A percentile compares a stretch with the other conserved stretches of the same genome.
These are phyloP conservation scores for Neofusicoccum laricinum DNA, from an alignment of 2,329 filamentous ascomycete genomes.

Conservation along the genomic window DNA sequence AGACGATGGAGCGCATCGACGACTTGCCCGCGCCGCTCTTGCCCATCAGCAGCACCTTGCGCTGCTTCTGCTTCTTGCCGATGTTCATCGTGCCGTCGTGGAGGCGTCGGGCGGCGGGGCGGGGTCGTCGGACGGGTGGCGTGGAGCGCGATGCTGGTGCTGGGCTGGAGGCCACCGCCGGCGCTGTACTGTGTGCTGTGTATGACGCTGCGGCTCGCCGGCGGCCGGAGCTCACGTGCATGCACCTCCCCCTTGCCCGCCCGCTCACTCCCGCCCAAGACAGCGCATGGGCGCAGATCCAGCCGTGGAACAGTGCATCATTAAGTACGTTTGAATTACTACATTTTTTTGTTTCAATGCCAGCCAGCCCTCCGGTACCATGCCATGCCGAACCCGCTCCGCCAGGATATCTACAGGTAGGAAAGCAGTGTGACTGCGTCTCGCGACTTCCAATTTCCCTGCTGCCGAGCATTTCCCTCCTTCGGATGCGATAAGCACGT, in stretches of 20 bases:
- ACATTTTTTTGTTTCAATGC: neutral
- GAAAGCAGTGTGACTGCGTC: neutral
- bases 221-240: slow-evolving; percentile 1
- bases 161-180: neutral
- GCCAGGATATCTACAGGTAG: slow-evolving; percentile 14
- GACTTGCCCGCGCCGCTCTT: slow-evolving; percentile 97
- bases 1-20: slow-evolving; percentile 97
- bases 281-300: slow-evolving; percentile 5
- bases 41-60: slow-evolving; percentile 63
- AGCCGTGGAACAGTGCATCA: neutral
- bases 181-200: too few relatives aligned
- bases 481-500: slow-evolving; percentile 5
- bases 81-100: slow-evolving; percentile 31
- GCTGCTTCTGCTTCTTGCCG: slow-evolving; percentile 50
- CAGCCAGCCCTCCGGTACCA: slow-evolving; percentile 5
- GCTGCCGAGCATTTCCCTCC: slow-evolving; percentile 7
- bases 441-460: slow-evolving; percentile 10
- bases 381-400: slow-evolving; percentile 12
- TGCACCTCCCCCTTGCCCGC: slow-evolving; percentile 4
- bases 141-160: slow-evolving; percentile 26
- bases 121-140: neutral
- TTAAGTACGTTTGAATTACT: slow-evolving; percentile 11
- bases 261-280: neutral
- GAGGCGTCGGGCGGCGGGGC: neutral
- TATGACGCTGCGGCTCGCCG: neutral